phyloP scores from a whole-genome alignment of 176 grass and related monocot species.

The Thalia dealbata region DNA sequence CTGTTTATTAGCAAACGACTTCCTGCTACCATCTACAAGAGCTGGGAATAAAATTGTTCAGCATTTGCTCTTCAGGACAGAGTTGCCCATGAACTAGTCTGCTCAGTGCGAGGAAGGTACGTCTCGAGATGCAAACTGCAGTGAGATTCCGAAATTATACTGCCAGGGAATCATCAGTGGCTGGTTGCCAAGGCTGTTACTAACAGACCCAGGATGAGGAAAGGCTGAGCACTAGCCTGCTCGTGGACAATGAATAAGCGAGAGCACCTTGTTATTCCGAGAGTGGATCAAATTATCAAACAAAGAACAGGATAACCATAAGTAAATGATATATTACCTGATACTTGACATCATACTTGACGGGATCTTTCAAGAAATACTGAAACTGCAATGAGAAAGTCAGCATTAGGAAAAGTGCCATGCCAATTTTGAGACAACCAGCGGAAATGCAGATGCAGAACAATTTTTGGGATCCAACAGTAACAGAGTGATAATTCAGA shows the following conservation, averaged over 20 bases:
- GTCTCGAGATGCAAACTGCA: background rate
- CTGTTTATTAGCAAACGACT: no score
- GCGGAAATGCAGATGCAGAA: background rate
- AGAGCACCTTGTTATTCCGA: background rate
- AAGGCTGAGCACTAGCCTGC: conserved; percentile 63
- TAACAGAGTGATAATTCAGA: background rate
- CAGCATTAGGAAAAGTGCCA: background rate
- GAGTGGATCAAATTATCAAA: background rate
- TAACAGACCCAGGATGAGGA: conserved; percentile 57
- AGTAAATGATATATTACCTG: conserved; percentile 31
- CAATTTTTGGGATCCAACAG: background rate
- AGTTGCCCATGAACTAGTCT: background rate
- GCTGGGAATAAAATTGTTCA: background rate
- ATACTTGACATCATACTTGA: conserved; percentile 74
- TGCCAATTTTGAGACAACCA: background rate
- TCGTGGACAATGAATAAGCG: conserved; percentile 3
- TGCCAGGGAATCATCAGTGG: conserved; percentile 15
- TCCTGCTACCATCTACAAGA: background rate
- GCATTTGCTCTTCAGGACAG: background rate
- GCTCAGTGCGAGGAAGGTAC: background rate
- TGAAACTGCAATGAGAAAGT: conserved; percentile 39
- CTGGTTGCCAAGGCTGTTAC: conserved; percentile 57
- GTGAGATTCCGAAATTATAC: background rate
- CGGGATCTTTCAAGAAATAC: conserved; percentile 64
- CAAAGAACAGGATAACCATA: background rate